phyloP scores from a whole-genome alignment of 306 rosid genomes.

The Prosopis cineraria region DNA sequence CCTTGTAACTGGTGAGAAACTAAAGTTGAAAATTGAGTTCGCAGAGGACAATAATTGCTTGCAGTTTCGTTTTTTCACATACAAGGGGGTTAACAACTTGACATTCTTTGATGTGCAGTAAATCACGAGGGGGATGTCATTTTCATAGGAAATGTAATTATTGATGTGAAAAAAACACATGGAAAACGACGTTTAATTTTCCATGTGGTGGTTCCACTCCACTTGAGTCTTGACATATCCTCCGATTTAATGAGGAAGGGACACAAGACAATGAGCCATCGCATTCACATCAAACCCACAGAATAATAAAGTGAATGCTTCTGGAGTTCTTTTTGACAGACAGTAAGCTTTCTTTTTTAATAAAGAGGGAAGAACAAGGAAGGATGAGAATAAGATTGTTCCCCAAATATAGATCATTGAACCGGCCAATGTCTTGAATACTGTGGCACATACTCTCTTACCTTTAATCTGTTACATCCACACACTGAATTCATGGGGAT shows the following conservation, averaged over 20 bases:
- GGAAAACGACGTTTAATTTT: neutral
- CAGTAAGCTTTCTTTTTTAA: neutral
- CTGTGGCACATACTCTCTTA: neutral
- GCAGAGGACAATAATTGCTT: neutral
- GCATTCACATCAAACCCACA: neutral
- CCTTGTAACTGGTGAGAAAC: too few relatives aligned
- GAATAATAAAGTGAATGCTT: neutral
- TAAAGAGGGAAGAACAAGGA: neutral
- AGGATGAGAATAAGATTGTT: neutral
- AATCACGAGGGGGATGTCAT: slow-evolving; percentile 20
- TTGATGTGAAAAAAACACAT: neutral
- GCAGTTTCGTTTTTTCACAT: neutral
- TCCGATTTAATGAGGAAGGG: neutral
- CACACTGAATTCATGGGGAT: neutral
- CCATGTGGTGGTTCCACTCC: neutral
- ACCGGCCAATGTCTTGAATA: neutral
- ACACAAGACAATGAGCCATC: neutral
- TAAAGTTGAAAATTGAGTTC: too few relatives aligned
- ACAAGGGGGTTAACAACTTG: neutral
- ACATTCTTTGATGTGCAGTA: neutral
- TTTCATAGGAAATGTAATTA: neutral
- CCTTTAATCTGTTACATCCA: neutral
- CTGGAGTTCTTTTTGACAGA: neutral
- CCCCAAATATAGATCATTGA: neutral
- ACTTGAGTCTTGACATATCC: neutral